These are phyloP conservation scores for Monosporascus ibericus DNA, from an alignment of 2,329 filamentous ascomycete genomes.

Conservation along the genomic window DNA sequence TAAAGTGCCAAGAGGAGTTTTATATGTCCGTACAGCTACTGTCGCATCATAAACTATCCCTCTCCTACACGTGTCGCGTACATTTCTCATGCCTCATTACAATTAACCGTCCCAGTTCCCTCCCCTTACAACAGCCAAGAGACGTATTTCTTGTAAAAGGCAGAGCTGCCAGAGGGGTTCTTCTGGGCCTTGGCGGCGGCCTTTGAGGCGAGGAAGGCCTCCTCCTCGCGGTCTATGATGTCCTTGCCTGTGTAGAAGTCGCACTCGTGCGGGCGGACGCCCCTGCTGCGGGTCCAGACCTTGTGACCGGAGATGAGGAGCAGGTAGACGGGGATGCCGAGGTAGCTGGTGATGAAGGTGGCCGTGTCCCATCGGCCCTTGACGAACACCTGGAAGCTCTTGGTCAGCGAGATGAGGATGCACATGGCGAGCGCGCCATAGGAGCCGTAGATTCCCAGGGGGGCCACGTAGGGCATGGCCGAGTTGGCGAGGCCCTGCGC, in stretches of 20 bases:
- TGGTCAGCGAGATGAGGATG: conserved; percentile 69
- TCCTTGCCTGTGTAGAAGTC: conserved; percentile 72
- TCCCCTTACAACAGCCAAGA: conserved; percentile 53
- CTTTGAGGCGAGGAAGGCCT: conserved; percentile 56
- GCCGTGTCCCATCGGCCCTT: conserved; percentile 43
- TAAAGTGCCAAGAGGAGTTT: no score
- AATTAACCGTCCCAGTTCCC: neutral
- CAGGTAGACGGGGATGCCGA: conserved; percentile 71
- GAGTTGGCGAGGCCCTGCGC: conserved; percentile 53
- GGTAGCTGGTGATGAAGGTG: conserved; percentile 71
- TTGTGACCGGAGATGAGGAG: conserved; percentile 65
- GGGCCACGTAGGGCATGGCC: conserved; percentile 58
- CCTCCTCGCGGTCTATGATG: conserved; percentile 66
- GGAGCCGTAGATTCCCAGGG: conserved; percentile 65
- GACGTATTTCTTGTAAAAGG: conserved; percentile 54
- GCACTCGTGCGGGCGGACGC: conserved; percentile 50
- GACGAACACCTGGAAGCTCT: conserved; percentile 73
- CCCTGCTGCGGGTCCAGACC: conserved; percentile 45
- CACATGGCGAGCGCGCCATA: conserved; percentile 64
- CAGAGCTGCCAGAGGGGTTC: conserved; percentile 27
- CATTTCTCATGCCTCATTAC: neutral
- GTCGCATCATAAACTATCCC: no score
- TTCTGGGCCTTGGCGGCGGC: conserved; percentile 29
- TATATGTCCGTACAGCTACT: no score
- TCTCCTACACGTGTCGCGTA: neutral